Conservation (phyloP, 306 rosid species). For the Sophora flavescens region DNA sequence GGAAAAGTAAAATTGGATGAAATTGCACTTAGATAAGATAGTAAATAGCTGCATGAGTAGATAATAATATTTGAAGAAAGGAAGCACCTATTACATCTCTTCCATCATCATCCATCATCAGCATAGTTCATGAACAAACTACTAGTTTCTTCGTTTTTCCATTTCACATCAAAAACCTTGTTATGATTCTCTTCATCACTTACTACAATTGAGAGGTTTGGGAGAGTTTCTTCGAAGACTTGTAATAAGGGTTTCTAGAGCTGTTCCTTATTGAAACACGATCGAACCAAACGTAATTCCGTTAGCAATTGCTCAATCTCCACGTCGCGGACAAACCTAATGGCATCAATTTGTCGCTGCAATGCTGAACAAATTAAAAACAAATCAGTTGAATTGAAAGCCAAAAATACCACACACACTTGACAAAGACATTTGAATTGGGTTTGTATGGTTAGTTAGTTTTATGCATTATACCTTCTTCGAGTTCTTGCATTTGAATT, state of each 20-base stretch:
- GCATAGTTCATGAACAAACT: conserved; percentile 38
- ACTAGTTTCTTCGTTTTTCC: conserved; percentile 47
- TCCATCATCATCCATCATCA: not conserved
- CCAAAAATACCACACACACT: not conserved
- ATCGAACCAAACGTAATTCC: conserved; percentile 64
- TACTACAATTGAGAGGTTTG: conserved; percentile 50
- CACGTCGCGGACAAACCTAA: conserved; percentile 71
- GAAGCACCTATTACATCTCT: conserved; percentile 44
- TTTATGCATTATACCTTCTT: not conserved
- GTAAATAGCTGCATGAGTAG: conserved; percentile 55
- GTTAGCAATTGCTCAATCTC: conserved; percentile 67
- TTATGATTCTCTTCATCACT: conserved; percentile 36
- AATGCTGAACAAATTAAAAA: conserved; percentile 39
- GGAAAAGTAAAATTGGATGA: not conserved
- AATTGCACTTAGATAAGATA: too few species aligned
- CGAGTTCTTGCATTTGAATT: conserved; percentile 43
- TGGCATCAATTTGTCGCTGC: conserved; percentile 61
- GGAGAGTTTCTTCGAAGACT: conserved; percentile 55
- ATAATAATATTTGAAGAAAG: conserved; percentile 56
- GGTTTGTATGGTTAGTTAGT: too few species aligned
- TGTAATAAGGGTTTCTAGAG: conserved; percentile 51
- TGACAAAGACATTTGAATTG: not conserved
- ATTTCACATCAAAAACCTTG: not conserved
- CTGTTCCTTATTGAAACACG: conserved; percentile 61
- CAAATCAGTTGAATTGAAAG: not conserved